Percentiles rank a stretch among this genome's conserved stretches.
Conservation (phyloP, 495 filamentous ascomycete species). For the Penicillium pancosmium region DNA sequence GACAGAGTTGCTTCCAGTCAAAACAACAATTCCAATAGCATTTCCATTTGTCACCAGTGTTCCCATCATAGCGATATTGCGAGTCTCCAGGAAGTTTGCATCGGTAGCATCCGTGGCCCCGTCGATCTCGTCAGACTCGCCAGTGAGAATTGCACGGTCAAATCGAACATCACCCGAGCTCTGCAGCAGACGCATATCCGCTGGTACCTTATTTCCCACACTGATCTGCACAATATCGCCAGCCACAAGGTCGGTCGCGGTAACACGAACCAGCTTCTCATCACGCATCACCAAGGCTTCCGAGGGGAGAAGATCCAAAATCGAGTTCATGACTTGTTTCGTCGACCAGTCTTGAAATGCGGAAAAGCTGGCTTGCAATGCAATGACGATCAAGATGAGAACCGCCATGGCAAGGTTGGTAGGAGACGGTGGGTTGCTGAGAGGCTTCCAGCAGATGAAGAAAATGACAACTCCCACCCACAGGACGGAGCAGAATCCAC, state of each 20-base stretch:
- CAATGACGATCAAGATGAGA: conserved; percentile 66
- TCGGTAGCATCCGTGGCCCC: conserved; percentile 64
- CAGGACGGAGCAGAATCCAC: conserved; percentile 72
- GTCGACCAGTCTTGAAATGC: conserved; percentile 70
- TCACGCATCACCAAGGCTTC: conserved; percentile 64
- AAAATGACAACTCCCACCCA: conserved; percentile 68
- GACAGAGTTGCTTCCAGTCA: conserved; percentile 61
- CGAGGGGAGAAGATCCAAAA: conserved; percentile 68
- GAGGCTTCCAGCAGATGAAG: conserved; percentile 72
- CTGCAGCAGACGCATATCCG: conserved; percentile 68
- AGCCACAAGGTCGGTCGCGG: conserved; percentile 63
- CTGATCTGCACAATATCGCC: conserved; percentile 69
- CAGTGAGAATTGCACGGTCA: conserved; percentile 72
- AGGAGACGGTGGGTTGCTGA: conserved; percentile 66
- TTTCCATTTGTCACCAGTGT: conserved; percentile 69
- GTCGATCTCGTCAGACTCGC: conserved; percentile 64
- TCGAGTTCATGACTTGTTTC: conserved; percentile 65
- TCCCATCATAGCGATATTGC: conserved; percentile 72
- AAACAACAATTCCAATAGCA: conserved; percentile 64
- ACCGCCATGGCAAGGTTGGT: conserved; percentile 72
- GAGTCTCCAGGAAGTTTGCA: conserved; percentile 73
- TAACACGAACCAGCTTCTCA: conserved; percentile 47
- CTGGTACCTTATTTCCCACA: conserved; percentile 70
- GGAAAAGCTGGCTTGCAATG: conserved; percentile 71
- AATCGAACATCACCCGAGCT: conserved; percentile 69